These are phyloP conservation scores for Colletotrichum sublineola DNA, from an alignment of 2,329 filamentous ascomycete species.

Conservation along the genomic window DNA sequence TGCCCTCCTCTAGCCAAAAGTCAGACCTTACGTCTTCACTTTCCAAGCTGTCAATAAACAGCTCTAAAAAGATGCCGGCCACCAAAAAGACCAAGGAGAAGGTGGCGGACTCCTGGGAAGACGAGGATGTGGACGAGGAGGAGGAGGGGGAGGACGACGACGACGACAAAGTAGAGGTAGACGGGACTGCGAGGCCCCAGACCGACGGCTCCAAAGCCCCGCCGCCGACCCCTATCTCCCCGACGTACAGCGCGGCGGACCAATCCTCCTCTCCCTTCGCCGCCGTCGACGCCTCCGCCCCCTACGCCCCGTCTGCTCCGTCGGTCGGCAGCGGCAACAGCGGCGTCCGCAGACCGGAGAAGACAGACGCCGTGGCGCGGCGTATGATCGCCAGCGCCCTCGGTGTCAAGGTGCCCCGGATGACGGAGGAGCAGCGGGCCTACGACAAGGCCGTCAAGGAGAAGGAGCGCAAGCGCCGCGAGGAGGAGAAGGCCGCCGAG, in stretches of 20 bases:
- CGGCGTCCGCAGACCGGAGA: constrained; percentile 75
- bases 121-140: constrained; percentile 61
- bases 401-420: constrained; percentile 82
- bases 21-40: constrained; percentile 49
- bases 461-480: constrained; percentile 83
- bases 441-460: constrained; percentile 87
- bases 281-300: constrained; percentile 40
- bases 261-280: constrained; percentile 45
- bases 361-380: constrained; percentile 91
- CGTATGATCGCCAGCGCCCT: constrained; percentile 91
- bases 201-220: constrained; percentile 62
- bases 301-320: neutral
- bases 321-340: constrained; percentile 37
- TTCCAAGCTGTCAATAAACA: constrained; percentile 50
- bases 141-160: constrained; percentile 46
- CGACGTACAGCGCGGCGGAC: constrained; percentile 53
- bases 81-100: constrained; percentile 45
- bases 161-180: constrained; percentile 44
- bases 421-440: constrained; percentile 88
- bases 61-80: constrained; percentile 37
- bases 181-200: constrained; percentile 45
- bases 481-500: constrained; percentile 78
- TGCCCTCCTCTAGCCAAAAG: constrained; percentile 44
- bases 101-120: constrained; percentile 62
- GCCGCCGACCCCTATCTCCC: constrained; percentile 76